Evolutionary conservation across 345 rosid species (phyloP).

Genomic region (Lagerstroemia speciosa): DNA sequence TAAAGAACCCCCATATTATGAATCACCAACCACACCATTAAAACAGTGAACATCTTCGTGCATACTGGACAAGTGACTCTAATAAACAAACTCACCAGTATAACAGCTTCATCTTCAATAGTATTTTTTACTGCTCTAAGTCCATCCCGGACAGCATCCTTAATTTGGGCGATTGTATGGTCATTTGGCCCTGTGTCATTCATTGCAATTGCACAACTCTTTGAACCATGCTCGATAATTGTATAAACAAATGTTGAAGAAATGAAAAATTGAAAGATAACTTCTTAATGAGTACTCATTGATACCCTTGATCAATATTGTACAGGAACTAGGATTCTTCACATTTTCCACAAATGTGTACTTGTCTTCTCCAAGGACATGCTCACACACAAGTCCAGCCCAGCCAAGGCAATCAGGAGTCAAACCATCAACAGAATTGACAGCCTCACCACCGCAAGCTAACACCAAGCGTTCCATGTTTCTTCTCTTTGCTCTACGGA

Average conservation of each 20-base stretch:
- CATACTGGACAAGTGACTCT: neutral
- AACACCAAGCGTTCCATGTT: conserved; percentile 94
- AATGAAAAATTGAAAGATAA: neutral
- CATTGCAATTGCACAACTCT: neutral
- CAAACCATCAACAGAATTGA: conserved; percentile 80
- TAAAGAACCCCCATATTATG: neutral
- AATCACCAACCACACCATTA: neutral
- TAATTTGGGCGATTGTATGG: conserved; percentile 96
- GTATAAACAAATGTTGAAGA: neutral
- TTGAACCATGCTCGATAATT: neutral
- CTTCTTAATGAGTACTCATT: neutral
- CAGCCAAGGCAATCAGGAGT: conserved; percentile 90
- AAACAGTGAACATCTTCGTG: neutral
- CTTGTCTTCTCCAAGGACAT: conserved; percentile 88
- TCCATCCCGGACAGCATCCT: conserved; percentile 97
- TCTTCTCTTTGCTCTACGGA: conserved; percentile 96
- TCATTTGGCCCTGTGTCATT: conserved; percentile 76
- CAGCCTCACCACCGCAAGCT: conserved; percentile 98
- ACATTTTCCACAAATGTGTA: conserved; percentile 96
- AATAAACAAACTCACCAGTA: conserved; percentile 53
- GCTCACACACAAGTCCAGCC: conserved; percentile 98
- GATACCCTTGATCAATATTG: conserved; percentile 86
- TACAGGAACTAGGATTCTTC: conserved; percentile 84
- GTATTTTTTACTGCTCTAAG: conserved; percentile 92
- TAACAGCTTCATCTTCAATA: conserved; percentile 82